phyloP scores from a whole-genome alignment of 2,329 filamentous ascomycete genomes.

The Clarireedia hainanense region DNA sequence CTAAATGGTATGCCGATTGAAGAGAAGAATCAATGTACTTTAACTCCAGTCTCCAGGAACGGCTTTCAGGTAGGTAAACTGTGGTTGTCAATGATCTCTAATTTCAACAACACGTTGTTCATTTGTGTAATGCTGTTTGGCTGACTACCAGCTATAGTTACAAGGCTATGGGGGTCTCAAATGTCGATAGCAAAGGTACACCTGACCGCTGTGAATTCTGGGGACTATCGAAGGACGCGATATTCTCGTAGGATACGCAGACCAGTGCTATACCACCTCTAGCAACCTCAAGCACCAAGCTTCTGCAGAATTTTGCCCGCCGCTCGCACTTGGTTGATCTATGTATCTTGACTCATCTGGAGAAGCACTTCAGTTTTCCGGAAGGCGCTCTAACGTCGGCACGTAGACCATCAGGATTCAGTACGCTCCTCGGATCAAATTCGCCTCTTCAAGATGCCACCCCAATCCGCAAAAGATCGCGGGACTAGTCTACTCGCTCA shows the following conservation, averaged over 20 bases:
- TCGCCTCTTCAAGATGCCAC: conserved; percentile 42
- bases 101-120: neutral
- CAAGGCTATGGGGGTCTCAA: neutral
- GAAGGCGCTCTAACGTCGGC: conserved; percentile 33
- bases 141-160: neutral
- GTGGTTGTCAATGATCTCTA: too few relatives aligned
- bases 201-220: neutral
- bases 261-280: neutral
- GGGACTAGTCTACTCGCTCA: conserved; percentile 42
- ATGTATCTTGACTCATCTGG: neutral
- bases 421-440: conserved; percentile 42
- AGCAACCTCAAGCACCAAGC: neutral
- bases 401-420: conserved; percentile 34
- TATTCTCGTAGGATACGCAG: neutral
- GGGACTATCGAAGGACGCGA: neutral
- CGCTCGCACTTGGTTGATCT: neutral
- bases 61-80: neutral
- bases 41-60: neutral
- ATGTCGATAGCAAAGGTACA: neutral
- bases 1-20: neutral
- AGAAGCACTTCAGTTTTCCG: neutral
- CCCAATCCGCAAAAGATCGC: conserved; percentile 36
- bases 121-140: neutral
- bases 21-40: neutral
- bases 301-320: neutral